Evolutionary conservation across 768 basidiomycete genomes (phyloP).

Genomic region (Gymnopilus dilepis): DNA sequence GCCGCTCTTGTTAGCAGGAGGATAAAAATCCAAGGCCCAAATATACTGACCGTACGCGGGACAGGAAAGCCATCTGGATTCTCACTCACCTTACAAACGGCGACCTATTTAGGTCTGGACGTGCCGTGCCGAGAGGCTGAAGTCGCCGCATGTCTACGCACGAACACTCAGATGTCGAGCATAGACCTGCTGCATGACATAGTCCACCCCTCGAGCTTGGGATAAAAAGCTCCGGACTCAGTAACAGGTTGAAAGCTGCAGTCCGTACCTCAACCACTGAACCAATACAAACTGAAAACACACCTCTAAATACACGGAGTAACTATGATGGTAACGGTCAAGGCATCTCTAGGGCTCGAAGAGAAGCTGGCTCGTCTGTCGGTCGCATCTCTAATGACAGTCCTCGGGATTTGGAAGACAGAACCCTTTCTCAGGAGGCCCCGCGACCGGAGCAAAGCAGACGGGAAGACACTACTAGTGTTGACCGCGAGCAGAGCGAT

Average conservation of each 20-base stretch:
- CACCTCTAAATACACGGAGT: neutral
- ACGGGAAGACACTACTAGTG: neutral
- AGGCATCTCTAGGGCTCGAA: neutral
- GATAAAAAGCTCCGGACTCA: neutral
- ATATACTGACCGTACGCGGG: slow-evolving; percentile 17
- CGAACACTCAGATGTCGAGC: neutral
- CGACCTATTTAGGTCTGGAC: slow-evolving; percentile 19
- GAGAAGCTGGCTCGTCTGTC: slow-evolving; percentile 3
- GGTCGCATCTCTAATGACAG: slow-evolving; percentile 7
- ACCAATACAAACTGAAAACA: neutral
- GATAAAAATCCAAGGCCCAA: slow-evolving; percentile 3
- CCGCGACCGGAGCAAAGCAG: slow-evolving; percentile 3
- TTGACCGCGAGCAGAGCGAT: neutral
- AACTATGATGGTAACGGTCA: neutral
- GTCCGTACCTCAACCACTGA: neutral
- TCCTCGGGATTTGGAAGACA: slow-evolving; percentile 2
- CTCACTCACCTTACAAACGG: neutral
- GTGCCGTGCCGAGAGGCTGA: slow-evolving; percentile 20
- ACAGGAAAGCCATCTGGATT: slow-evolving; percentile 14
- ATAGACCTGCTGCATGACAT: neutral
- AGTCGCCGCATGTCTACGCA: neutral
- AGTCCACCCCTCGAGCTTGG: neutral
- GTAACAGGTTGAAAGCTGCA: neutral
- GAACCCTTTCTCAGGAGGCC: neutral
- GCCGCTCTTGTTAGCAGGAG: neutral